These are phyloP conservation scores for Gracilaria caudata DNA, from an alignment of 23 red algal species.

Conservation along the genomic window DNA sequence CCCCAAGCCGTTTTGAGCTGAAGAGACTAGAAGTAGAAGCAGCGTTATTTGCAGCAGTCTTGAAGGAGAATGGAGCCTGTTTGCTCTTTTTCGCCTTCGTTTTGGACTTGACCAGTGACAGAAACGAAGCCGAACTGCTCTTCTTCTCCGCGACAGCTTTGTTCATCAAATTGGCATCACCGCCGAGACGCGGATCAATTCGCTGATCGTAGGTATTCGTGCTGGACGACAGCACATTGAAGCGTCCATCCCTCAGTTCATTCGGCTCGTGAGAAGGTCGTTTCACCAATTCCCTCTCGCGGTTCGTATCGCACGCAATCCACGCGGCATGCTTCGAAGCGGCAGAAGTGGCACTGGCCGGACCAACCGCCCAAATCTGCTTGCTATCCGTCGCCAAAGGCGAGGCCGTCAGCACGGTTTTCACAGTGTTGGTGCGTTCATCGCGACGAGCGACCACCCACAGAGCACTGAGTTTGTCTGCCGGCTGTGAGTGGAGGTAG, in stretches of 20 bases:
- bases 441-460: constrained; percentile 15
- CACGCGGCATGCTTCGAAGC: constrained; percentile 16
- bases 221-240: neutral
- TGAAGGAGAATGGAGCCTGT: constrained; percentile 27
- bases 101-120: constrained; percentile 10
- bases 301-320: neutral
- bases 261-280: constrained; percentile 30
- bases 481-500: constrained; percentile 4
- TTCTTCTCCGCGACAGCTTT: constrained; percentile 7
- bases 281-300: constrained; percentile 6
- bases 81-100: constrained; percentile 24
- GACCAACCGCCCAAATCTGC: constrained; percentile 34
- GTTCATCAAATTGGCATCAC: neutral
- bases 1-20: constrained; percentile 29
- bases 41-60: neutral
- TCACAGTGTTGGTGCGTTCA: neutral
- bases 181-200: constrained; percentile 21
- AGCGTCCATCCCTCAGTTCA: constrained; percentile 36
- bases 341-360: neutral
- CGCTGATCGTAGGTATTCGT: neutral
- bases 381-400: constrained; percentile 14
- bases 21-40: neutral
- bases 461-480: constrained; percentile 6
- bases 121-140: neutral
- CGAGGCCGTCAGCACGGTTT: constrained; percentile 14